Conservation (phyloP, 441 rosid genomes). For the Croton setiger region DNA sequence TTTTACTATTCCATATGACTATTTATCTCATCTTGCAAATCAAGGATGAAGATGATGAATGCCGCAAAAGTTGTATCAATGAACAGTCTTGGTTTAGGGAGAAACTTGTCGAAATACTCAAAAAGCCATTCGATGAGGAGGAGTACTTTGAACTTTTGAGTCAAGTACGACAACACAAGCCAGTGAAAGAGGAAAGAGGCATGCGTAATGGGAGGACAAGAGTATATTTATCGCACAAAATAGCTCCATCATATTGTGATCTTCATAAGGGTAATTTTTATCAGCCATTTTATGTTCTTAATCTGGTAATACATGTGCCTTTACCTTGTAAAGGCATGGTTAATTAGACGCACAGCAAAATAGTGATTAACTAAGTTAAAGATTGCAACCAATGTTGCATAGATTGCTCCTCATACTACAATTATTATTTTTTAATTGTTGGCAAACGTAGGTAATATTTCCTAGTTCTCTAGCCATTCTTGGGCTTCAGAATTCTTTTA, state of each 20-base stretch:
- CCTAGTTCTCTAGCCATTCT: not conserved
- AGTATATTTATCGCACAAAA: conserved; percentile 4
- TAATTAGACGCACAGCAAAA: not conserved
- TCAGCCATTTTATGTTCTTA: conserved; percentile 2
- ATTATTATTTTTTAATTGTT: not conserved
- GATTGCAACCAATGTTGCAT: not conserved
- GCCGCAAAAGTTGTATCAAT: not conserved
- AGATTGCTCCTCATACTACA: not conserved
- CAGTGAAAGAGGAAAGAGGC: conserved; percentile 18
- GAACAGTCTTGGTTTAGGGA: conserved; percentile 35
- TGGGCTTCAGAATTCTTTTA: not conserved
- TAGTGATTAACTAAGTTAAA: not conserved
- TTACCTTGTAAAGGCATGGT: not conserved
- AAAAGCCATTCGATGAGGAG: conserved; percentile 36
- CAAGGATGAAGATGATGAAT: conserved; percentile 22
- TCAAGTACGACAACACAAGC: conserved; percentile 26
- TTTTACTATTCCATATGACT: conserved; percentile 7
- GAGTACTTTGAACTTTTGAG: conserved; percentile 31
- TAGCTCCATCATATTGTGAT: conserved; percentile 45
- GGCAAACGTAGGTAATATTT: not conserved
- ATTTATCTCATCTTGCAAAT: conserved; percentile 12
- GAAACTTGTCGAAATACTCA: conserved; percentile 36
- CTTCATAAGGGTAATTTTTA: conserved; percentile 34
- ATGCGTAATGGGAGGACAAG: conserved; percentile 35
- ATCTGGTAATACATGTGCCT: conserved; percentile 4